phyloP scores from a whole-genome alignment of 352 stramenopile species.

The Thalassiosira allenii region DNA sequence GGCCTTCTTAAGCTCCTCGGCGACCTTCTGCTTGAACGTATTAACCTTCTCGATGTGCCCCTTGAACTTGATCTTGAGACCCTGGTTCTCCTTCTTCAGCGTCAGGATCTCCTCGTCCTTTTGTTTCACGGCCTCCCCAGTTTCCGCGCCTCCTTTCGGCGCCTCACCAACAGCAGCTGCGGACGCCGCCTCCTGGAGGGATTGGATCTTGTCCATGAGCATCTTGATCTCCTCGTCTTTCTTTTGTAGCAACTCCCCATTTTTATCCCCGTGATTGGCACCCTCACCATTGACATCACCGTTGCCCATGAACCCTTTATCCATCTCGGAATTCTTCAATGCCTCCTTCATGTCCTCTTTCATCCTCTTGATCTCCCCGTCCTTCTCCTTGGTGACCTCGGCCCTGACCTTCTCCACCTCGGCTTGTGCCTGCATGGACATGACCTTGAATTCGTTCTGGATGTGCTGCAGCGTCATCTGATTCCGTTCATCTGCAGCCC shows the following conservation, averaged over 20 bases:
- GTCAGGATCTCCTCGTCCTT: conserved; percentile 38
- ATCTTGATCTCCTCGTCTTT: conserved; percentile 31
- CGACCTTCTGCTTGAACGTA: conserved; percentile 53
- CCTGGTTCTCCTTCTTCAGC: conserved; percentile 36
- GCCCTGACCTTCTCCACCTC: conserved; percentile 63
- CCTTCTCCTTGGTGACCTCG: conserved; percentile 41
- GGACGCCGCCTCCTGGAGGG: conserved; percentile 5
- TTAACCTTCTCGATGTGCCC: conserved; percentile 52
- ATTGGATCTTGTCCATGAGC: conserved; percentile 32
- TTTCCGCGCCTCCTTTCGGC: too few species aligned
- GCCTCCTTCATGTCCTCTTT: conserved; percentile 64
- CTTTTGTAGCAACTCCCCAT: conserved; percentile 17
- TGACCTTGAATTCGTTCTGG: conserved; percentile 73
- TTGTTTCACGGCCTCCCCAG: conserved; percentile 24
- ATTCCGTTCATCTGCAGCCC: conserved; percentile 63
- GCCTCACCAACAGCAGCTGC: conserved; percentile 1
- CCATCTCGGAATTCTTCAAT: conserved; percentile 38
- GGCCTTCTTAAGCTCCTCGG: conserved; percentile 40
- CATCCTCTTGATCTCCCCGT: conserved; percentile 53
- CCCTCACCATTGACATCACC: too few species aligned
- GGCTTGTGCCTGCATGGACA: conserved; percentile 59
- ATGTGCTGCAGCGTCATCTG: conserved; percentile 69
- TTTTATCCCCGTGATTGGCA: too few species aligned
- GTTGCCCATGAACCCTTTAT: conserved; percentile 59
- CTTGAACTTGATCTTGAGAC: conserved; percentile 54